Evolutionary conservation across 495 filamentous ascomycete species (phyloP), one percentile per base, ranked within the genome.

Genomic region (Aspergillus bertholletiae): DNA sequence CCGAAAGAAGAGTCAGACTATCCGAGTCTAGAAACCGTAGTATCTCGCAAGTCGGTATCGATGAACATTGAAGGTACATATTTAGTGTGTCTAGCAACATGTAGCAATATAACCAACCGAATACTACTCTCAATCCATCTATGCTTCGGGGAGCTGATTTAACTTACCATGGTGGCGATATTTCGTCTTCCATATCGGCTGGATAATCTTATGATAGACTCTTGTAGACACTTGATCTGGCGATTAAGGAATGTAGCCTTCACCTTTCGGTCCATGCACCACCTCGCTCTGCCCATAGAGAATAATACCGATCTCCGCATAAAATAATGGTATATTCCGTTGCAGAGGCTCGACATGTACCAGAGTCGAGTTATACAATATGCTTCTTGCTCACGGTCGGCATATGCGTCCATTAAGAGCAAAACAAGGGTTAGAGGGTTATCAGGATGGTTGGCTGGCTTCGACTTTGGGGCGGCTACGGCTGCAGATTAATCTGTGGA

Each of bases 361-460:
- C 7, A 57, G 24, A 11, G 39, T 57, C 3, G 48, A 44, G 23
- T 57, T 48, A 7, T 43, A 32, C 7, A 52, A 26, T 15, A 34
- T 20, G 22, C 47, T 56, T 32, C 6, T 32, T 48, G n/a, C 12
- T 44, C 27, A 0, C 48, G 48, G 5, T 37, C 54, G 7, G 48
- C 54, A 30, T 56, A 56, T 21, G 48, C 48, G 22, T 56, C 48
- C n/a, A 56, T 39, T 1, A 56, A 35, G 0, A 48, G 54, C 41
- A 51, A 49, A 11, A 56, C 47, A n/a, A 51, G 51, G 5, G 28
- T 9, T 1, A 57, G 24, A 12, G 48, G 55, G 15, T 57, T 41
- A 21, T 40, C 20, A 12, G 55, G 49, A 22, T 43, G 51, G n/a
- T 22, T 44, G 12, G 18, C 20, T n/a, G 54, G 48, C 21, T 27